Percentiles rank a stretch among this genome's conserved stretches.
phyloP scores from a whole-genome alignment of 1,284 basidiomycete species.

The Cerrena zonata region DNA sequence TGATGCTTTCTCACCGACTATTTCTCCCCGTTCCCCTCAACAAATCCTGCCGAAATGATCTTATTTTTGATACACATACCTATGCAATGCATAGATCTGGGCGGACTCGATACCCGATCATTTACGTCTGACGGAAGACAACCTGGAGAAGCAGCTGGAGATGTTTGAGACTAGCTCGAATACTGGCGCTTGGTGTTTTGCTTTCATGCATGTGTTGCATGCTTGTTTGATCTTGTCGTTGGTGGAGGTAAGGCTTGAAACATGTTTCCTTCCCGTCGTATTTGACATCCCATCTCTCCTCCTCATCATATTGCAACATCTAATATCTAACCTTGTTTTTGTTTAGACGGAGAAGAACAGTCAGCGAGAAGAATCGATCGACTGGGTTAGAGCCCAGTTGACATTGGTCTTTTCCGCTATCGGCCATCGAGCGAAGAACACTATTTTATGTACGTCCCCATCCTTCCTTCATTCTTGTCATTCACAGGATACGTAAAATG shows the following conservation, averaged over 20 bases:
- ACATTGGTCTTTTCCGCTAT: conserved; percentile 54
- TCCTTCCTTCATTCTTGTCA: conserved; percentile 6
- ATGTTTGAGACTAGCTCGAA: conserved; percentile 75
- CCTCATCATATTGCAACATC: not conserved
- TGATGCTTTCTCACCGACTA: too few relatives aligned
- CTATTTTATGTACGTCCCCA: conserved; percentile 54
- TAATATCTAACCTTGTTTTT: too few relatives aligned
- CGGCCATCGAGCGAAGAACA: conserved; percentile 60
- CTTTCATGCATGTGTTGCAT: conserved; percentile 64
- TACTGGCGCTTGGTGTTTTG: conserved; percentile 72
- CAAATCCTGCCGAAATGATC: conserved; percentile 7
- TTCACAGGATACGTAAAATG: not conserved
- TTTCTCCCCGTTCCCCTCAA: conserved; percentile 1
- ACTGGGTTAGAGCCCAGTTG: conserved; percentile 54
- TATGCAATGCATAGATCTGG: conserved; percentile 48
- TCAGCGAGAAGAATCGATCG: conserved; percentile 26
- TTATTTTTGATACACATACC: not conserved
- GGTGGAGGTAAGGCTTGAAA: conserved; percentile 53
- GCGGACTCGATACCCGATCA: conserved; percentile 55
- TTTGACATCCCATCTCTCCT: not conserved
- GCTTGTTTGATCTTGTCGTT: conserved; percentile 62
- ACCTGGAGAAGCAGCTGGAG: conserved; percentile 57
- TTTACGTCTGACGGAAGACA: conserved; percentile 63
- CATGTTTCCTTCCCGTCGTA: not conserved
- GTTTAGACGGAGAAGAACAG: conserved; percentile 23